Evolutionary conservation across 2,329 filamentous ascomycete species (phyloP), one percentile per base, ranked within the genome.

Genomic region (Coniochaeta hoffmannii): DNA sequence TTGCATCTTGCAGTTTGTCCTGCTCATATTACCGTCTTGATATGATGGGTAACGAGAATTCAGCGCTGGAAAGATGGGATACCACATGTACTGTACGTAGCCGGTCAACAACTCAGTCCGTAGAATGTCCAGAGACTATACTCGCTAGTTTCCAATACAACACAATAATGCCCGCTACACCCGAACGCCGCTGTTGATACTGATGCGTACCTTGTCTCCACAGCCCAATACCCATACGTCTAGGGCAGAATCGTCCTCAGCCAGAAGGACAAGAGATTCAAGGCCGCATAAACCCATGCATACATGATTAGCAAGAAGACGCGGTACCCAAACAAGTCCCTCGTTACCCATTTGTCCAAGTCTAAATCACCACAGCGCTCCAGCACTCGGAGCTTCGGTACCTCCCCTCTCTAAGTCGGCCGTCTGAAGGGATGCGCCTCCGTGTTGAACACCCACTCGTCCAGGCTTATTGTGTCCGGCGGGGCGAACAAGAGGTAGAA

Each of bases 401-500:
- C n/a, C n/a, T 8, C 30, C 7, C 30, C 7, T 6, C 35, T 17
- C 46, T 55, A 71, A 17, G 62, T 67, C 10, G 76, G 75, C 61
- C 79, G 68, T 65, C 68, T 74, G 63, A 84, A 79, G 1, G 82
- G 81, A 64, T 85, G 82, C 22, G 81, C 82, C 69, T 85, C 82
- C 0, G 82, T 85, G 64, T 85, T 85, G 58, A 87, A 71, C 50
- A 88, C 83, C 77, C 80, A 87, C 53, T 87, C 82, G 66, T 89
- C 86, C 55, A 89, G 71, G 64, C 79, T 87, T 38, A 88, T 72
- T n/a, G 86, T 71, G 53, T 78, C 75, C 0, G 87, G 85, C 55
- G 85, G 71, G 22, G 83, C 83, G 68, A 89, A 96, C 52, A 96
- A 77, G 56, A 96, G 70, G 68, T 90, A 96, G 62, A 94, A 96